These are phyloP conservation scores for Theileria parva DNA, from an alignment of 169 alveolate genomes.

Conservation along the genomic window DNA sequence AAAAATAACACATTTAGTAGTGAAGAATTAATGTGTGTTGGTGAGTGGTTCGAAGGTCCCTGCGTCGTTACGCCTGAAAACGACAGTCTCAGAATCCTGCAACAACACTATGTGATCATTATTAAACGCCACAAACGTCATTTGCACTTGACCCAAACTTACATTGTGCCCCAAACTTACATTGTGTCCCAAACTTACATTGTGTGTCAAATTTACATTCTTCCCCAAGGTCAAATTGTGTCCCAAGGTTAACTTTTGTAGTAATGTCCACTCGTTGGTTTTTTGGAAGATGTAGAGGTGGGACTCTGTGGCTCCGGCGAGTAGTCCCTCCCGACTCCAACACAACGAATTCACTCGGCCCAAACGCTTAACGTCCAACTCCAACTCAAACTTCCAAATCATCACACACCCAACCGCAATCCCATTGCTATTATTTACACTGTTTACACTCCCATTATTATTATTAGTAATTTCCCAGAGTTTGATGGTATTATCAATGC, in stretches of 20 bases:
- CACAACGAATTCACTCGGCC: slow-evolving; percentile 15
- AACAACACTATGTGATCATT: slow-evolving; percentile 42
- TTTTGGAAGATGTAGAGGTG: slow-evolving; percentile 27
- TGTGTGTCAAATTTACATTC: too few relatives aligned
- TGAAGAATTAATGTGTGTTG: too few relatives aligned
- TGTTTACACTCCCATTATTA: too few relatives aligned
- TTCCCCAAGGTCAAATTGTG: not conserved
- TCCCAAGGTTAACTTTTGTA: slow-evolving; percentile 29
- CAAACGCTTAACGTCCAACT: slow-evolving; percentile 16
- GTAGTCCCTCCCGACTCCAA: slow-evolving; percentile 44
- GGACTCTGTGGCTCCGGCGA: slow-evolving; percentile 38
- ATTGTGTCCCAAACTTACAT: too few relatives aligned
- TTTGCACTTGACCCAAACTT: too few relatives aligned
- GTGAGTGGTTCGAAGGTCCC: not conserved
- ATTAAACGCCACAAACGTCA: slow-evolving; percentile 37
- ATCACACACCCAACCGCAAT: too few relatives aligned
- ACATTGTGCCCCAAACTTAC: too few relatives aligned
- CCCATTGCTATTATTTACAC: too few relatives aligned
- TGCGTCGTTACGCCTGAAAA: not conserved
- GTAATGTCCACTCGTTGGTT: slow-evolving; percentile 16
- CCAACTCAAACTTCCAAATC: slow-evolving; percentile 38
- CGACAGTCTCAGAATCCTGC: not conserved
- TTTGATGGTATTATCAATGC: slow-evolving; percentile 53
- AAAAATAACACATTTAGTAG: too few relatives aligned
- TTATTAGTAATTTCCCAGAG: slow-evolving; percentile 47